These are phyloP conservation scores for Centella asiatica DNA, from an alignment of 129 eudicot genomes.

Conservation along the genomic window DNA sequence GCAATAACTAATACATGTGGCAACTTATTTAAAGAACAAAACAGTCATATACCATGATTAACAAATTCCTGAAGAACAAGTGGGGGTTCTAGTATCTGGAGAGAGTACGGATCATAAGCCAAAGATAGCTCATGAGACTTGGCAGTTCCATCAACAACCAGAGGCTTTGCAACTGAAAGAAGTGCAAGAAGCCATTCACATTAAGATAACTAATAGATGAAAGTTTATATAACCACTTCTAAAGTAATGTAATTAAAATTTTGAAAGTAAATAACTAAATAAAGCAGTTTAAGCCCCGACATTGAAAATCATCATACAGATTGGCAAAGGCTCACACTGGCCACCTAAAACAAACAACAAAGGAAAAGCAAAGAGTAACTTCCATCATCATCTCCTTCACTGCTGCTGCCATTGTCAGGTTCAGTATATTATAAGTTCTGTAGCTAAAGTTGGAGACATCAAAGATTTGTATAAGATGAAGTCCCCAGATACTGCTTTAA, in stretches of 20 bases:
- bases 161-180: slow-evolving; percentile 80
- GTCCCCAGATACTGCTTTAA: not conserved
- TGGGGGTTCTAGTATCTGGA: slow-evolving; percentile 82
- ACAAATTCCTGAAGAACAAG: slow-evolving; percentile 95
- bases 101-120: slow-evolving; percentile 84
- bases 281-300: not conserved
- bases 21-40: not conserved
- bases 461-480: not conserved
- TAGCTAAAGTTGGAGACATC: not conserved
- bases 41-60: slow-evolving; percentile 61
- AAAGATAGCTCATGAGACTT: slow-evolving; percentile 93
- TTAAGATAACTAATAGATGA: no score
- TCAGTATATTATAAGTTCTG: not conserved
- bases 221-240: no score
- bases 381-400: not conserved
- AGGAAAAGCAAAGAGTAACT: not conserved
- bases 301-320: not conserved
- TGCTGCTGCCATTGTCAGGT: not conserved
- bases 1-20: not conserved
- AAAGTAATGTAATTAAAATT: no score
- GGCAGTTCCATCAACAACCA: slow-evolving; percentile 43
- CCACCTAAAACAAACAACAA: not conserved
- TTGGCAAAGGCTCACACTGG: no score
- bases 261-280: no score
- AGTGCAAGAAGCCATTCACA: not conserved